Percentiles rank a stretch among this genome's conserved stretches.
Conservation (phyloP, 805 yeast genomes). For the Saccharomycopsis fermentans region DNA sequence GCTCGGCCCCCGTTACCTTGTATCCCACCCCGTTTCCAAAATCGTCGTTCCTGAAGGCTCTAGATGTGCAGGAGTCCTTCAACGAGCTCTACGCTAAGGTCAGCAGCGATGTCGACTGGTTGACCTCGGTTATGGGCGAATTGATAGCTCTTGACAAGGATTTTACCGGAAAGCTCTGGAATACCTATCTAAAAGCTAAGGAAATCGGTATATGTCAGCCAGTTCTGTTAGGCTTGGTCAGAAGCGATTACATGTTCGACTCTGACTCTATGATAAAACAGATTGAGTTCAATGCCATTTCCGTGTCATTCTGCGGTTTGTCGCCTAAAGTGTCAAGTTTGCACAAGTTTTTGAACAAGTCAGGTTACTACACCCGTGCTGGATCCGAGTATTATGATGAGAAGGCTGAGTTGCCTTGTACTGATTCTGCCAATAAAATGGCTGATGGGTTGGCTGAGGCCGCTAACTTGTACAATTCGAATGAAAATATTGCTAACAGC, state of each 20-base stretch:
- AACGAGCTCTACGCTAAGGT: slow-evolving; percentile 68
- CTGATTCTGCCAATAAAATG: slow-evolving; percentile 51
- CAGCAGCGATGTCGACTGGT: slow-evolving; percentile 46
- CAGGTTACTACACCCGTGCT: slow-evolving; percentile 42
- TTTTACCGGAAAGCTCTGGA: slow-evolving; percentile 75
- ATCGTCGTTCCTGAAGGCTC: slow-evolving; percentile 54
- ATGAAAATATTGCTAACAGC: slow-evolving; percentile 27
- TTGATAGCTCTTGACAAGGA: slow-evolving; percentile 53
- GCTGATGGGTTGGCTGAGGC: slow-evolving; percentile 66
- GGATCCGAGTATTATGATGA: slow-evolving; percentile 34
- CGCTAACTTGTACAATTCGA: slow-evolving; percentile 42
- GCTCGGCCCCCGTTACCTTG: slow-evolving; percentile 77
- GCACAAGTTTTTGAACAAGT: slow-evolving; percentile 54
- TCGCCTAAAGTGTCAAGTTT: slow-evolving; percentile 69
- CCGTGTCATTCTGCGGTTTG: slow-evolving; percentile 91
- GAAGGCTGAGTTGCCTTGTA: slow-evolving; percentile 47
- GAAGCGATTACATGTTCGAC: slow-evolving; percentile 82
- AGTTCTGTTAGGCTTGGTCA: slow-evolving; percentile 69
- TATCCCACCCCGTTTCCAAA: slow-evolving; percentile 85
- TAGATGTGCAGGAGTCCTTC: slow-evolving; percentile 53
- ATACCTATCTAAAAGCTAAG: slow-evolving; percentile 42
- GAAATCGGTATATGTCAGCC: slow-evolving; percentile 47
- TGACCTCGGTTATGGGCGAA: slow-evolving; percentile 42
- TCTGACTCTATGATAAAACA: slow-evolving; percentile 58
- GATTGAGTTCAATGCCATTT: slow-evolving; percentile 92